A percentile compares a stretch with the other conserved stretches of the same genome.
Conservation (phyloP, 2,329 filamentous ascomycete genomes). For the Pseudogymnoascus sp. region DNA sequence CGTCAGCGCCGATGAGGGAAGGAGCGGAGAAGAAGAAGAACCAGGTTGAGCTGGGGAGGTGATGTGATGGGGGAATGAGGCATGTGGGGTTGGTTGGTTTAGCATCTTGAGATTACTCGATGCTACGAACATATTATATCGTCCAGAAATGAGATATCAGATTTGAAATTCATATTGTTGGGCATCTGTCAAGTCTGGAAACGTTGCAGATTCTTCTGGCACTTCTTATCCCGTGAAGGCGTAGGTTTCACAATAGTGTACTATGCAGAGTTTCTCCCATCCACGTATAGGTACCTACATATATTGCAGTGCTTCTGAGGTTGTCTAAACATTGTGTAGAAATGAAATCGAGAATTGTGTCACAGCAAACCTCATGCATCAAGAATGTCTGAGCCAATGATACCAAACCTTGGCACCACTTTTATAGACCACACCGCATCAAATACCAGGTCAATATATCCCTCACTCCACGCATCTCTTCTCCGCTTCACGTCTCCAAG, state of each 20-base stretch:
- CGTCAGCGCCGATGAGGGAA: slow-evolving; percentile 13
- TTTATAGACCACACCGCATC: neutral
- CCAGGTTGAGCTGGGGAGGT: neutral
- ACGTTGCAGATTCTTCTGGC: neutral
- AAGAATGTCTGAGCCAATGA: neutral
- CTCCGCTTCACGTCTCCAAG: neutral
- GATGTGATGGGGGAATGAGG: neutral
- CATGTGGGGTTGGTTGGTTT: neutral
- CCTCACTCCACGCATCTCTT: neutral
- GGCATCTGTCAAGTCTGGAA: neutral
- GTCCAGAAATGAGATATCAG: neutral
- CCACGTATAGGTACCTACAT: neutral
- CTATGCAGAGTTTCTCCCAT: neutral
- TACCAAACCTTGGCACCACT: neutral
- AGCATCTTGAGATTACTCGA: neutral
- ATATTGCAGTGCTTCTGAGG: neutral
- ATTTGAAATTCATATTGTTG: neutral
- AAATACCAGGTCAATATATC: neutral
- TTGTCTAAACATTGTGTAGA: neutral
- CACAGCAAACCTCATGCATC: neutral
- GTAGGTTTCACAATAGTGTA: neutral
- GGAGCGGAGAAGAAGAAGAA: slow-evolving; percentile 8
- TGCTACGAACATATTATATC: neutral
- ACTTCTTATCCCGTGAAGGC: neutral
- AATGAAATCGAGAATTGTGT: neutral